phyloP scores from a whole-genome alignment of 192 early-diverging fungal species.

The Irineochytrium annulatum region DNA sequence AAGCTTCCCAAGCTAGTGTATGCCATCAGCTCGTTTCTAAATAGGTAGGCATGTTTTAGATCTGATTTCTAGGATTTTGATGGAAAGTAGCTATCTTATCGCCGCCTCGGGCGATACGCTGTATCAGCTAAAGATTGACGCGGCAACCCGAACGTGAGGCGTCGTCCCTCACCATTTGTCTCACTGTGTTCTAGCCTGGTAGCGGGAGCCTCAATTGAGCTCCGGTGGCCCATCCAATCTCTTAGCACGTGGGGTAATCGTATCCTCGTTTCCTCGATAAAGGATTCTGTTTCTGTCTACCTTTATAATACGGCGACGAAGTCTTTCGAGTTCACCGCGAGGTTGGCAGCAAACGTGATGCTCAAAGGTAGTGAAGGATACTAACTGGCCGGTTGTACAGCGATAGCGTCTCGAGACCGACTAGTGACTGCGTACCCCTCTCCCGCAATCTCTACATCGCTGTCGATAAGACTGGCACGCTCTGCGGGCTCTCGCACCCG shows the following conservation, averaged over 20 bases:
- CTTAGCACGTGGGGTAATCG: conserved; percentile 24
- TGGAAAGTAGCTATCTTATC: conserved; percentile 44
- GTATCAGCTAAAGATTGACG: conserved; percentile 48
- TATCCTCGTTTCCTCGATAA: conserved; percentile 31
- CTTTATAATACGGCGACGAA: conserved; percentile 31
- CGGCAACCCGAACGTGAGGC: conserved; percentile 38
- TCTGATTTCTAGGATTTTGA: too few relatives aligned
- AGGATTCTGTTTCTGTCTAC: conserved; percentile 33
- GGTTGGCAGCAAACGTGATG: conserved; percentile 15
- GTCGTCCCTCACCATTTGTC: background rate
- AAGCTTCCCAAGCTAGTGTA: too few relatives aligned
- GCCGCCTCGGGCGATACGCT: conserved; percentile 31
- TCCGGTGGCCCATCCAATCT: conserved; percentile 38
- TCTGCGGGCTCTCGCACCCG: conserved; percentile 6
- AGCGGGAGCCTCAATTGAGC: conserved; percentile 23
- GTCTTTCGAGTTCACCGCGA: conserved; percentile 33
- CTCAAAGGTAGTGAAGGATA: background rate
- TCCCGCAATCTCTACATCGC: conserved; percentile 10
- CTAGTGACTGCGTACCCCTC: conserved; percentile 13
- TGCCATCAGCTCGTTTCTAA: too few relatives aligned
- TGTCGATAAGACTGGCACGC: conserved; percentile 21
- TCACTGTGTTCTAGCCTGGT: conserved; percentile 29
- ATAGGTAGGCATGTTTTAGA: too few relatives aligned
- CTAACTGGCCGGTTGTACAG: conserved; percentile 18
- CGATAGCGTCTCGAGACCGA: conserved; percentile 8